Evolutionary conservation across 768 basidiomycete genomes (phyloP), one percentile per base, ranked within the genome.

Genomic region (Melanogaster broomeanus): DNA sequence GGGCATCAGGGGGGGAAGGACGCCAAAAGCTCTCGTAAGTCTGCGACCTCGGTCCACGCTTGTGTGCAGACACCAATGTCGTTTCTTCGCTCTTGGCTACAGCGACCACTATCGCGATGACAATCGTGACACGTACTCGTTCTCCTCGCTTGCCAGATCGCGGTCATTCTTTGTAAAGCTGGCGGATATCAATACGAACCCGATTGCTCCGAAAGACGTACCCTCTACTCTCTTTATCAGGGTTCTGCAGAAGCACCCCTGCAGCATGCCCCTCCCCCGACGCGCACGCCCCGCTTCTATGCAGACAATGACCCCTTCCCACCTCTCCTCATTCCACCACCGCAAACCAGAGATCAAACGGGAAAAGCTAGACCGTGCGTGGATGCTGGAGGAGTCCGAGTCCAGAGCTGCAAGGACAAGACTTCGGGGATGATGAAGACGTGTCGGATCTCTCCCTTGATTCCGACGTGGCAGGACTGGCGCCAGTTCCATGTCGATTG

Each of bases 401-500:
- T 56, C 62, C 56, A 15, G 63, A 60, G 39, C 43, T 52, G 35
- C 34, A 64, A 42, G 59, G 51, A 30, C 65, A 62, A 6, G 64
- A 68, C 37, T 54, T 58, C 12, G 67, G 60, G 46, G 64, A 64
- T 53, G 71, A 74, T 41, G 72, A 69, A 1, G 64, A 68, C 34
- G 73, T 77, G 5, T 15, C 25, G 3, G 31, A 50, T 18, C 5
- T 49, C 43, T 44, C 49, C 11, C 46, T 55, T 6, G 61, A 49
- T 35, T 35, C 12, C 21, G 46, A 55, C 21, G 18, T 9, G 25
- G 40, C 40, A 35, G n/a, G 81, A 84, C 61, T 84, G 82, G 82
- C 74, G 80, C 4, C 75, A 81, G 61, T 83, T 83, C 49, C 81
- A 83, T 55, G 67, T 72, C 16, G 77, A 81, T 42, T 68, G 80